Evolutionary conservation across 1,284 basidiomycete genomes (phyloP), one percentile per base, ranked within the genome.

Genomic region (Ustilago tritici): DNA sequence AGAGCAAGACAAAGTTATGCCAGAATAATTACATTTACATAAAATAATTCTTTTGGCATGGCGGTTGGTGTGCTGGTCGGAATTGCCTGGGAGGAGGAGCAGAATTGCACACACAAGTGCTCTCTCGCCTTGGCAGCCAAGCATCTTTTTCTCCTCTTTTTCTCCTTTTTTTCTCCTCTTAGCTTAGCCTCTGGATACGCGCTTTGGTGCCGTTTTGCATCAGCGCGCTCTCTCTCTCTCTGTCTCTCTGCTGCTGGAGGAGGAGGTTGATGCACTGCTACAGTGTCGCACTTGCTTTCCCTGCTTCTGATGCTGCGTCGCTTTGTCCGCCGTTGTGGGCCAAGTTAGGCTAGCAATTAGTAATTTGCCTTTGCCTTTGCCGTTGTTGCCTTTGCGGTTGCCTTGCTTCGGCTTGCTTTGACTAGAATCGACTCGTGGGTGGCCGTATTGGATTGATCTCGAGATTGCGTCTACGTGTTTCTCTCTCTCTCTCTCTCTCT

Each of bases 91-190:
- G 53, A 52, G 36, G 49, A 49, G 53, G 32, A 38, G 19, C 28
- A 35, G 23, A 28, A 28, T 28, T 28, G 23, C 23, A 28, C 23
- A 28, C 3, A 3, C 3, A 28, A 28, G 23, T 28, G 23, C 23
- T 28, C 23, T 28, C 23, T 28, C 38, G 46, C 36, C 49, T 61
- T 61, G 59, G 50, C 59, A 19, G 59, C 60, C 60, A 56, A 54
- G 60, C 36, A 31, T 35, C 23, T 28, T 28, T 28, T 28, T 23
- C 35, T 9, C 52, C 40, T 35, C 34, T n/a, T 17, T 54, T 34
- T 6, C 9, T 46, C n/a, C 12, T 17, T 0, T 54, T 36, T 31
- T 9, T 11, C 31, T 14, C 23, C 2, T 23, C 23, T 23, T 2
- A 2, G 23, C 23, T 28, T 28, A 28, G 23, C 23, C 23, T 28